Conservation (phyloP, 768 basidiomycete species). For the Trametes maxima region DNA sequence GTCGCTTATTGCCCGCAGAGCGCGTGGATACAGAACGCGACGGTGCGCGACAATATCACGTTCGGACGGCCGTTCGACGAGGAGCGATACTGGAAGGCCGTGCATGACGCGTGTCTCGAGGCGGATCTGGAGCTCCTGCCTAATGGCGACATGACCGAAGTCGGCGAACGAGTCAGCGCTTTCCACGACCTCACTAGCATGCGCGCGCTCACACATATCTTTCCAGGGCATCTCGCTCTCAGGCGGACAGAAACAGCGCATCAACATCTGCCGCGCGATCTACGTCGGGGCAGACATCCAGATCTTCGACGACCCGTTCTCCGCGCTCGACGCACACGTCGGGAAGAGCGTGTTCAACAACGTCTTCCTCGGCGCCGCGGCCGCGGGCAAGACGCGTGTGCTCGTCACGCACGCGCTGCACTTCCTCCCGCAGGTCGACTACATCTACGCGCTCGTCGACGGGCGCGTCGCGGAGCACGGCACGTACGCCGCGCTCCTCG, state of each 20-base stretch:
- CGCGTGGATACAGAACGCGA: slow-evolving; percentile 93
- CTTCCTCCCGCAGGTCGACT: slow-evolving; percentile 86
- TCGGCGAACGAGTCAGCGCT: slow-evolving; percentile 72
- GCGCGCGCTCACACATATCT: background rate
- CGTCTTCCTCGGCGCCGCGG: slow-evolving; percentile 61
- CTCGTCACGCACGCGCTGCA: slow-evolving; percentile 93
- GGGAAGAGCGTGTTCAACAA: slow-evolving; percentile 87
- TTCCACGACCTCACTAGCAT: slow-evolving; percentile 16
- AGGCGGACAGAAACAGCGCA: slow-evolving; percentile 78
- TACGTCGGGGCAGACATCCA: slow-evolving; percentile 87
- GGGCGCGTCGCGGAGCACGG: slow-evolving; percentile 82
- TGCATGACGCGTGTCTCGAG: slow-evolving; percentile 68
- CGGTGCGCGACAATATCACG: slow-evolving; percentile 86
- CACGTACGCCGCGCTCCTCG: slow-evolving; percentile 73
- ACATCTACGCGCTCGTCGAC: slow-evolving; percentile 77
- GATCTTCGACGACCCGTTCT: slow-evolving; percentile 87
- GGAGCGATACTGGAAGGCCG: slow-evolving; percentile 78
- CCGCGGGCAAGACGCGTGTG: slow-evolving; percentile 74
- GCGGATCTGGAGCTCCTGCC: slow-evolving; percentile 53
- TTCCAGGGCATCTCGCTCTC: slow-evolving; percentile 79
- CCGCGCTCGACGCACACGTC: slow-evolving; percentile 92
- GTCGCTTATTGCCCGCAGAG: slow-evolving; percentile 85
- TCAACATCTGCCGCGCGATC: slow-evolving; percentile 86
- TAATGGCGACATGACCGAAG: slow-evolving; percentile 54
- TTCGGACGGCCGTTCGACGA: slow-evolving; percentile 86